phyloP scores from a whole-genome alignment of 305 asterid species.

The Solanum chacoense region DNA sequence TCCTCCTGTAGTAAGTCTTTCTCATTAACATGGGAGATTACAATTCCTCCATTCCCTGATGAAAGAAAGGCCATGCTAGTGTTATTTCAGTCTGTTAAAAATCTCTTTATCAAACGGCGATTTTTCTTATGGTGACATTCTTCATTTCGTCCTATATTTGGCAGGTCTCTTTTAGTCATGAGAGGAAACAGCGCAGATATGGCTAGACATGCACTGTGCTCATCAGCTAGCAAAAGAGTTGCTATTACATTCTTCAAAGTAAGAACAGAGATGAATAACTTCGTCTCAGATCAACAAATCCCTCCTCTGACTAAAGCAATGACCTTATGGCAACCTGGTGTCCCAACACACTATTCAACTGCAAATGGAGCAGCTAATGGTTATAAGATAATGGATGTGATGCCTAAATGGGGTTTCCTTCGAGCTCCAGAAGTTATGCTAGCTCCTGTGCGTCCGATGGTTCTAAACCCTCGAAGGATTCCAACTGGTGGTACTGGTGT shows the following conservation, averaged over 20 bases:
- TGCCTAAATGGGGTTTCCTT: conserved; percentile 70
- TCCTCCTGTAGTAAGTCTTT: background rate
- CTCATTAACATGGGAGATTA: background rate
- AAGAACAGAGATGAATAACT: conserved; percentile 32
- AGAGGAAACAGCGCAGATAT: conserved; percentile 78
- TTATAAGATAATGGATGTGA: conserved; percentile 34
- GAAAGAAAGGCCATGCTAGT: background rate
- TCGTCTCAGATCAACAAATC: conserved; percentile 13
- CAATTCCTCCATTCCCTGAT: background rate
- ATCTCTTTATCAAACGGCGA: background rate
- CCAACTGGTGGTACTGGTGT: conserved; percentile 87
- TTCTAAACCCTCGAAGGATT: conserved; percentile 39
- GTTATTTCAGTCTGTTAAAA: background rate
- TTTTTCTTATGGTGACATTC: background rate
- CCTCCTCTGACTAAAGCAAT: conserved; percentile 32
- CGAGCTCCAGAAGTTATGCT: conserved; percentile 64
- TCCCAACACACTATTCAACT: conserved; percentile 28
- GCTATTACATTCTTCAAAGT: conserved; percentile 74
- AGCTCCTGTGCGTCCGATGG: conserved; percentile 59
- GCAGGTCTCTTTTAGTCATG: conserved; percentile 83
- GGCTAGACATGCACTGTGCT: conserved; percentile 81
- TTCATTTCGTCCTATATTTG: background rate
- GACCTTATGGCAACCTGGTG: conserved; percentile 72
- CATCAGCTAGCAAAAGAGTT: conserved; percentile 70
- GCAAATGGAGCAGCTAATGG: conserved; percentile 20